Base-by-base conservation (phyloP, 176 grass and related monocot species). In the Oryza coarctata region DNA sequence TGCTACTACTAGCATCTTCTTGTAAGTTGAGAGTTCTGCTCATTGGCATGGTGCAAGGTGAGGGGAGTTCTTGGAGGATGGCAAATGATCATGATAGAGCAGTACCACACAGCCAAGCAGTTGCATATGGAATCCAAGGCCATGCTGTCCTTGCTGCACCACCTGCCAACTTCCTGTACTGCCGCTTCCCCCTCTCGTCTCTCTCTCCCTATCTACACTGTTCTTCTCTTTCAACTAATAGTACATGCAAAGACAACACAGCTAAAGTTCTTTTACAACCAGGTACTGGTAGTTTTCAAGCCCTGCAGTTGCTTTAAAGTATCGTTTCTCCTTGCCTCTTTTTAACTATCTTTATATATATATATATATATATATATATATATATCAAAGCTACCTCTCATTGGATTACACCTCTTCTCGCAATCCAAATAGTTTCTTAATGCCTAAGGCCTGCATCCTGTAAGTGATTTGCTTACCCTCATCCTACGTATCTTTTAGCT, bases 391-490 rank as follows among this genome's bases (percentile, higher is more conserved):
- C 81, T 69, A 47, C 65, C 65, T 40, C 57, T 63, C 61, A 70
- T 93, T 93, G 93, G 93, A 86, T 86, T 88, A 90, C 90, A 95
- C 88, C 79, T 90, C 82, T 84, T 86, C 85, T 86, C 93, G 74
- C 90, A 82, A 78, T 86, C 86, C 86, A 89, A 89, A 67, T 89
- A 89, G 66, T 91, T 83, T 90, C 88, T 90, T 86, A 83, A 86
- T 86, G 84, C 84, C 74, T 86, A 90, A 86, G 88, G 79, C 74
- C 88, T 90, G 75, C 68, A 79, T 83, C 83, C 68, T 86, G 78
- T 76, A 73, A 82, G 83, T 82, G 78, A 82, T 90, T 81, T 81
- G 58, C 69, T 76, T 65, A 89, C 82, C 60, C 27, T 78, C 85
- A 31, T 79, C 57, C 70, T 75, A 30, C 44, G 78, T 86, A 82